Base-by-base conservation (phyloP, 1,284 basidiomycete species). In the Moesziomyces antarcticus region DNA sequence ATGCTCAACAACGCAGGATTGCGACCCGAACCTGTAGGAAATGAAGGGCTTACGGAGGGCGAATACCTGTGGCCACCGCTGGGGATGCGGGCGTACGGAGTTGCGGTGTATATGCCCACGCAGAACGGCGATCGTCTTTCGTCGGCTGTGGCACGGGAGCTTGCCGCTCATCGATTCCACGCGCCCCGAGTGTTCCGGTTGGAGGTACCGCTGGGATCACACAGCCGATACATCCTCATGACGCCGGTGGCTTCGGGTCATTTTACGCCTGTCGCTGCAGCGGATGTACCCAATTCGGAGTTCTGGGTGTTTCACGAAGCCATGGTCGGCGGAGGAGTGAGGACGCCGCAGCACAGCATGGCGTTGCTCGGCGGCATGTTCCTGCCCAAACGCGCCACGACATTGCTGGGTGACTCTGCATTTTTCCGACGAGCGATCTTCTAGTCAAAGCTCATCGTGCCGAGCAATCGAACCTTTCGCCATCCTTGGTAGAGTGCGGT, bases 31-130 rank as follows among this genome's bases (percentile, higher is more conserved):
- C 16, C 0, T 0, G 18, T 40, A 3, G 37, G 37, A 1, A 2
- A 14, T 2, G 4, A 18, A 10, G 18, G 43, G 7, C 21, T 30
- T 2, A 9, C 14, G 41, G 24, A 58, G 25, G 56, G 49, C 30
- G 56, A 58, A 22, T 51, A 25, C 13, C 18, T 58, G 18, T 58
- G 56, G 56, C 56, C 56, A 13, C 56, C 56, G 4, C n/a, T 37
- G 1, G 2, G 10, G 1, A 16, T 40, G 37, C 37, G 16, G 7
- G 13, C 14, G 37, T 11, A 16, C 16, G 18, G 18, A 5, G 14
- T 14, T 8, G 37, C 16, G 37, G 5, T 40, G 2, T 16, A 49
- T 3, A 40, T 35, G 49, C 49, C 37, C 37, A 25, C 11, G 20
- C 5, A 14, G 22, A 21, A 40, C 1, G 24, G 8, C 35, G 14